A percentile compares a stretch with the other conserved stretches of the same genome.
Conservation (phyloP, 352 stramenopile species). For the Aphanomyces euteiches region DNA sequence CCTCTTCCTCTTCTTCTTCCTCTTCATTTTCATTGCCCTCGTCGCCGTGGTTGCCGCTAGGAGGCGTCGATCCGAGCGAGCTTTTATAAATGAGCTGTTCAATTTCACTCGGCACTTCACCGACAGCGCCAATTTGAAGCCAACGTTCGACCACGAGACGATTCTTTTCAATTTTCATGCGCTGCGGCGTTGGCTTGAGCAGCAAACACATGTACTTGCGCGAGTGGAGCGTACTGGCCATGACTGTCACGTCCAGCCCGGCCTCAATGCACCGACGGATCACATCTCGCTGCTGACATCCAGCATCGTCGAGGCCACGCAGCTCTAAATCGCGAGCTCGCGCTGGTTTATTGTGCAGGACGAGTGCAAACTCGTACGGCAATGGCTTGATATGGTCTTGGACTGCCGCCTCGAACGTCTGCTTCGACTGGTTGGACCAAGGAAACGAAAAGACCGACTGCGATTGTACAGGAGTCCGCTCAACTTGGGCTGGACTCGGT, state of each 20-base stretch:
- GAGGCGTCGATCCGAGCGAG: slow-evolving; percentile 43
- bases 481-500: slow-evolving; percentile 25
- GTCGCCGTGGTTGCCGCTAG: neutral
- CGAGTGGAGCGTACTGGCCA: slow-evolving; percentile 75
- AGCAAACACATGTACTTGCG: slow-evolving; percentile 80
- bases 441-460: slow-evolving; percentile 32
- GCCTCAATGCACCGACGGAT: slow-evolving; percentile 70
- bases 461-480: slow-evolving; percentile 30
- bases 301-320: slow-evolving; percentile 66
- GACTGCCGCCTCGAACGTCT: slow-evolving; percentile 32
- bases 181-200: slow-evolving; percentile 52
- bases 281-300: slow-evolving; percentile 70
- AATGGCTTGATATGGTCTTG: slow-evolving; percentile 47
- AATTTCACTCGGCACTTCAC: slow-evolving; percentile 81
- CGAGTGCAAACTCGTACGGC: slow-evolving; percentile 81
- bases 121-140: slow-evolving; percentile 80
- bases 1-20: slow-evolving; percentile 42
- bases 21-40: slow-evolving; percentile 26
- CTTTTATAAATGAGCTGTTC: slow-evolving; percentile 80
- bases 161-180: slow-evolving; percentile 76
- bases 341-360: slow-evolving; percentile 79
- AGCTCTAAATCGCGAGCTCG: slow-evolving; percentile 66
- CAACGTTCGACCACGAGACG: slow-evolving; percentile 75
- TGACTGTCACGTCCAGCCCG: slow-evolving; percentile 68
- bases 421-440: slow-evolving; percentile 60